Base-by-base conservation (phyloP, 2,329 filamentous ascomycete genomes). In the Chaetomiaceae sp. region DNA sequence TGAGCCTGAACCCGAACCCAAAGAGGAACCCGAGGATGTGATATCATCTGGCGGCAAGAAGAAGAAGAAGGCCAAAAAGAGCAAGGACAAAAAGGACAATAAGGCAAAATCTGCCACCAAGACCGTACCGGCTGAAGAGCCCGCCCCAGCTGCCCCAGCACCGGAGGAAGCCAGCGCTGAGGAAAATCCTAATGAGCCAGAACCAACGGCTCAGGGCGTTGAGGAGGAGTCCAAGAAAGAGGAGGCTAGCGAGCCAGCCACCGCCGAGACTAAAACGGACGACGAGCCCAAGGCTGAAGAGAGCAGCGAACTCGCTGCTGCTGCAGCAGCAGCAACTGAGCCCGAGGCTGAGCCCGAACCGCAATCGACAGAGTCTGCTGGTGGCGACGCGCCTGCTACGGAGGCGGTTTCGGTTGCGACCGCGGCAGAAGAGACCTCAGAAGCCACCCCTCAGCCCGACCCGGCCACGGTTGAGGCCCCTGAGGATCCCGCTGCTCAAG, bases 1-100 rank as follows among this genome's bases (percentile, higher is more conserved):
- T 20, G 54, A 41, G n/a, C 52, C 57, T 4, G 50, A 50, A 42
- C 37, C 57, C 2, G 53, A 52, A 27, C 44, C 56, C 7, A 55
- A 58, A 44, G 55, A 60, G 21, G 57, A 59, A 48, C 32, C 51
- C 16, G 57, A 60, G 43, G 57, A 51, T 8, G 40, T 18, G 13
- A 40, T 47, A 9, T 21, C 52, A 8, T 13, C 58, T 23, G 18
- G 33, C 38, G 53, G 58, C 43, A 61, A 58, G 45, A 58, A 61
- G 50, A 61, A 60, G 40, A 58, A 58, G 18, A 57, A 57, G 48
- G 32, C 42, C 34, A 59, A 58, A 51, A 57, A 57, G 33, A 20
- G 23, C 43, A 59, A 61, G 49, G 48, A 48, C 51, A 59, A 56
- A 36, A 50, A 58, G 27, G 48, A 55, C 16, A 3, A 7, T 16